Percentiles rank a stretch among this genome's conserved stretches.
Conservation (phyloP, 2,329 filamentous ascomycete genomes). For the Paecilomyces sp. region DNA sequence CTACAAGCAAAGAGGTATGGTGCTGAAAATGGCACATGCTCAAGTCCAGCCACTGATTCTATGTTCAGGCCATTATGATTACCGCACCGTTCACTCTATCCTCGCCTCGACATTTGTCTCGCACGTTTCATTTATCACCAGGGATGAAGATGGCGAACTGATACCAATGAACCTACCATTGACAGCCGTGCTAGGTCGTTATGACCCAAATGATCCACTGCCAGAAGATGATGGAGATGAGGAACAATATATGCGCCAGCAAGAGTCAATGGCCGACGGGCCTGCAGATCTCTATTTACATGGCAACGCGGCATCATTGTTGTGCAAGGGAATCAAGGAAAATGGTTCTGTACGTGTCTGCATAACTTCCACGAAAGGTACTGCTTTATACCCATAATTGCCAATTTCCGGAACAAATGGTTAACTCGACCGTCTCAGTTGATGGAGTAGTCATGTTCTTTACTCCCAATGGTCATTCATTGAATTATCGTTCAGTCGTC, state of each 20-base stretch:
- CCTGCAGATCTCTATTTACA: conserved; percentile 5
- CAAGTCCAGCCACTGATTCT: background rate
- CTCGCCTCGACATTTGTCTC: conserved; percentile 5
- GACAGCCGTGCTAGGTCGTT: conserved; percentile 6
- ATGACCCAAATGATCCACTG: conserved; percentile 1
- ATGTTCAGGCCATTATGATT: conserved; percentile 4
- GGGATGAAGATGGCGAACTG: conserved; percentile 4
- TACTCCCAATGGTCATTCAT: conserved; percentile 6
- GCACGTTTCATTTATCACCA: conserved; percentile 5
- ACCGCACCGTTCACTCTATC: conserved; percentile 6
- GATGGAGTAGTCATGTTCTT: conserved; percentile 5
- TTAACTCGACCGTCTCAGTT: background rate
- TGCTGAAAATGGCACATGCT: background rate
- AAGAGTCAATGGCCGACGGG: background rate
- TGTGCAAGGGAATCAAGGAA: conserved; percentile 12
- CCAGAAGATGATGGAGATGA: conserved; percentile 1
- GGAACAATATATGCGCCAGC: background rate
- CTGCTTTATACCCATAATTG: background rate
- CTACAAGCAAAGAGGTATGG: conserved; percentile 5
- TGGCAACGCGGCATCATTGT: conserved; percentile 34
- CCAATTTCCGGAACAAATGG: background rate
- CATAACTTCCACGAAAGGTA: conserved; percentile 3
- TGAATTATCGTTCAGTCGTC: conserved; percentile 6
- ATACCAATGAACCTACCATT: conserved; percentile 5
- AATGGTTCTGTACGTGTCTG: conserved; percentile 12